Percentiles rank a stretch among this genome's conserved stretches.
Evolutionary conservation across 768 basidiomycete species (phyloP).

Genomic region (Tylopilus vinaceipallidus): DNA sequence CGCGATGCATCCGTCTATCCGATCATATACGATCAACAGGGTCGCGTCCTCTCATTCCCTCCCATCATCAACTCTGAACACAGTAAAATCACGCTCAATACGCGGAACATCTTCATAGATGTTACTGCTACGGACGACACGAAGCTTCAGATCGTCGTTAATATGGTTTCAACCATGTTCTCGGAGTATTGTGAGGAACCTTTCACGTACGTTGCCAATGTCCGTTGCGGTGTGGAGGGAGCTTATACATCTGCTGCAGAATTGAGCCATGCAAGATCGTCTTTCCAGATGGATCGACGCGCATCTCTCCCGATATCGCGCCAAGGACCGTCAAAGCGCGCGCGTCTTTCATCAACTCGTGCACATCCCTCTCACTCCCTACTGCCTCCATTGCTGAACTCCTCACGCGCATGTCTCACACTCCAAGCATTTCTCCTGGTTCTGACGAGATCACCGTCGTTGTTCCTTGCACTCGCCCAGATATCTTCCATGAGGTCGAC

Average conservation of each 20-base stretch:
- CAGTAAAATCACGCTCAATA: slow-evolving; percentile 94
- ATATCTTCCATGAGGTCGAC: slow-evolving; percentile 97
- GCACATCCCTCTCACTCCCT: slow-evolving; percentile 79
- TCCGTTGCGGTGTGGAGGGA: not conserved
- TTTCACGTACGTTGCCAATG: slow-evolving; percentile 66
- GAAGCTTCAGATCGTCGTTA: slow-evolving; percentile 93
- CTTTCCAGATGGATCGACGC: slow-evolving; percentile 70
- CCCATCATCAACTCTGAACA: slow-evolving; percentile 98
- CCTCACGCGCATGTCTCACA: slow-evolving; percentile 83
- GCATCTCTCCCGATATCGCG: slow-evolving; percentile 80
- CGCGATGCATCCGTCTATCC: slow-evolving; percentile 95
- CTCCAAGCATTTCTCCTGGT: slow-evolving; percentile 42
- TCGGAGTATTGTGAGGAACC: slow-evolving; percentile 92
- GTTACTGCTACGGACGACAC: slow-evolving; percentile 96
- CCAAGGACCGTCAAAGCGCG: slow-evolving; percentile 70
- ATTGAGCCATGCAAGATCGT: slow-evolving; percentile 92
- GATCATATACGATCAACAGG: slow-evolving; percentile 90
- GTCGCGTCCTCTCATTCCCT: slow-evolving; percentile 92
- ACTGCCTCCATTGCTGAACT: slow-evolving; percentile 65
- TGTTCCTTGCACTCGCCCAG: slow-evolving; percentile 94
- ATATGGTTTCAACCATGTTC: slow-evolving; percentile 97
- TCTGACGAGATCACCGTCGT: slow-evolving; percentile 70
- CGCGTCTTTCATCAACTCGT: slow-evolving; percentile 92
- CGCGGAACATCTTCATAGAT: slow-evolving; percentile 94
- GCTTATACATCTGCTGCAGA: slow-evolving; percentile 38